A percentile compares a stretch with the other conserved stretches of the same genome.
Evolutionary conservation across 176 grass and related monocot genomes (phyloP).

Genomic region (Poa annua): DNA sequence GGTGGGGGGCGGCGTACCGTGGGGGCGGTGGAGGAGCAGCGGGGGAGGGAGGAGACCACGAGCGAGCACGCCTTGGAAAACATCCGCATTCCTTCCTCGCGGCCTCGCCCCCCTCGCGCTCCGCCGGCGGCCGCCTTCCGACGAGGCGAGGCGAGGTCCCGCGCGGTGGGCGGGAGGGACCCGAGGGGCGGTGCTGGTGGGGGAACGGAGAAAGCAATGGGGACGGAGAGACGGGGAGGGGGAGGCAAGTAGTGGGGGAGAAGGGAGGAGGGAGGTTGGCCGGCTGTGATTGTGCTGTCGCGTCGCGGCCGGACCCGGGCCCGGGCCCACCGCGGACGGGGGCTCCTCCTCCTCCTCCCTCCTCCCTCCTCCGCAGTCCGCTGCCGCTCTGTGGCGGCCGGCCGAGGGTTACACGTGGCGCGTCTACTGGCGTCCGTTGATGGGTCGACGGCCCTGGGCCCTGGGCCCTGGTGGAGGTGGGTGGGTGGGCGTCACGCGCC

Average conservation of each 20-base stretch:
- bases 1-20: constrained; percentile 48
- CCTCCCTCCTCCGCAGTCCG: no score
- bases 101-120: constrained; percentile 13
- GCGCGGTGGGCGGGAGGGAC: background rate
- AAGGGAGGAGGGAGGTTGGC: constrained; percentile 6
- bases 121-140: background rate
- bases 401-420: background rate
- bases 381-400: background rate
- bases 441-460: background rate
- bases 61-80: constrained; percentile 84
- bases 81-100: constrained; percentile 55
- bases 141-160: constrained; percentile 3
- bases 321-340: background rate
- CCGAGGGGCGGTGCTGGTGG: background rate
- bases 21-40: constrained; percentile 75
- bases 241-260: constrained; percentile 44
- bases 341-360: background rate
- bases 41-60: constrained; percentile 72
- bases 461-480: background rate
- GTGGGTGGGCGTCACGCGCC: constrained; percentile 19
- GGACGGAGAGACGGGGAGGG: background rate
- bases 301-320: no score
- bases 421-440: background rate
- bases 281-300: constrained; percentile 50
- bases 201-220: constrained; percentile 12